Evolutionary conservation across 2,329 filamentous ascomycete species (phyloP), one percentile per base, ranked within the genome.

Genomic region (Xylariaceae sp.): DNA sequence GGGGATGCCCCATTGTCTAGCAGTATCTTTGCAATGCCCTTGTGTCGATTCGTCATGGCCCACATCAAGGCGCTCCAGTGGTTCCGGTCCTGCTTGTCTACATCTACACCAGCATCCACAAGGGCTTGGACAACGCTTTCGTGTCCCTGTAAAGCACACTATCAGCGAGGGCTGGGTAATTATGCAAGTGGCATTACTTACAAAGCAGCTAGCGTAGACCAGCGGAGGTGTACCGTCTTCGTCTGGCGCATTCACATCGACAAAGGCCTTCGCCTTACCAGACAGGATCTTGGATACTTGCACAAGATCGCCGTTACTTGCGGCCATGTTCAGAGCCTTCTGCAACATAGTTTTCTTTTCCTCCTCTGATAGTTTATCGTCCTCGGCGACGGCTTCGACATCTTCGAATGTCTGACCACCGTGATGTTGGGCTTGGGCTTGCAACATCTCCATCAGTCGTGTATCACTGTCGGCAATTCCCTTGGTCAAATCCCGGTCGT

Each of bases 41-140:
- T 98, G 76, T 99, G 95, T 55, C 93, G 82, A 74, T 99, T 99
- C 53, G 95, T 99, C 91, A 98, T 98, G 46, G 95, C 94, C 95
- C 95, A 99, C 93, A 99, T 99, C 60, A 99, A 81, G 12, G 95
- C 91, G 69, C 91, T 98, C 95, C 95, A 99, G 71, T 96, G 89
- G 71, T 98, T 98, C 62, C 89, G 90, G 72, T 99, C 95, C 75
- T 98, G 94, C 68, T 89, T 89, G 76, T 99, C 92, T 49, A 98
- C 92, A 67, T 92, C 85, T 34, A 89, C 94, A 21, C 94, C 93
- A 8, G 92, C 91, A 57, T 92, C 85, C 49, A 99, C 85, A 48
- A 99, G 83, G 33, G 89, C 86, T 57, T 89, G 84, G 21, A 98
- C 95, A 3, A 96, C 93, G 43, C 88, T 84, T 74, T 96, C 91